These are phyloP conservation scores for Aristolochia fimbriata DNA, from an alignment of 164 flowering plant genomes.

Conservation along the genomic window DNA sequence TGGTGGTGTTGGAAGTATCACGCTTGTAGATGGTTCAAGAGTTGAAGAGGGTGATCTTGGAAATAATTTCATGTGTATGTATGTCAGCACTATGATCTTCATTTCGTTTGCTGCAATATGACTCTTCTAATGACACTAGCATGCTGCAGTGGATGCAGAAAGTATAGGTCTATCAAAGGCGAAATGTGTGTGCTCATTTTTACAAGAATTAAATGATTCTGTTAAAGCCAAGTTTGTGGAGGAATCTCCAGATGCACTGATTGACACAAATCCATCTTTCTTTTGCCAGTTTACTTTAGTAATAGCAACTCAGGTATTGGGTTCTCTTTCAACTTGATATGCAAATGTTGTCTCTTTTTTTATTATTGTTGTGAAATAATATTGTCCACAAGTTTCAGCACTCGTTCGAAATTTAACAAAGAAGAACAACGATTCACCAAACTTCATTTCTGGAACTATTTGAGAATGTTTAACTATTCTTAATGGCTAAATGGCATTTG, in stretches of 20 bases:
- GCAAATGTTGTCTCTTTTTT: neutral
- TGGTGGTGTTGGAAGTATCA: constrained; percentile 93
- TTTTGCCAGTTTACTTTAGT: constrained; percentile 86
- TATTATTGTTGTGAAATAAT: neutral
- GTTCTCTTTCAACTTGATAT: constrained; percentile 2
- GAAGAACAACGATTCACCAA: no score
- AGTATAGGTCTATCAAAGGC: constrained; percentile 88
- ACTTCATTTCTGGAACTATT: no score
- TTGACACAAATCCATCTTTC: constrained; percentile 74
- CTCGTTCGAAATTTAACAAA: no score
- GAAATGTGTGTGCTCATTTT: constrained; percentile 80
- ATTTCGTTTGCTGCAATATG: neutral
- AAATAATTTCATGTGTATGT: constrained; percentile 84
- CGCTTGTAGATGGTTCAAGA: constrained; percentile 84
- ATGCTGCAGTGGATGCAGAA: constrained; percentile 62
- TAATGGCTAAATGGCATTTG: no score
- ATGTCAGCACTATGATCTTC: neutral
- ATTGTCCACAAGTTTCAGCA: neutral
- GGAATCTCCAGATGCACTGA: constrained; percentile 70
- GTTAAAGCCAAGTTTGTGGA: constrained; percentile 92
- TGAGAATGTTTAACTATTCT: no score
- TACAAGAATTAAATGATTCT: constrained; percentile 94
- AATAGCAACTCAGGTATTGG: constrained; percentile 82
- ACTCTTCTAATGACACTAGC: constrained; percentile 4
- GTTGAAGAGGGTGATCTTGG: constrained; percentile 85